Evolutionary conservation across 345 rosid genomes (phyloP), one percentile per base, ranked within the genome.

Genomic region (Streptanthus diversifolius): DNA sequence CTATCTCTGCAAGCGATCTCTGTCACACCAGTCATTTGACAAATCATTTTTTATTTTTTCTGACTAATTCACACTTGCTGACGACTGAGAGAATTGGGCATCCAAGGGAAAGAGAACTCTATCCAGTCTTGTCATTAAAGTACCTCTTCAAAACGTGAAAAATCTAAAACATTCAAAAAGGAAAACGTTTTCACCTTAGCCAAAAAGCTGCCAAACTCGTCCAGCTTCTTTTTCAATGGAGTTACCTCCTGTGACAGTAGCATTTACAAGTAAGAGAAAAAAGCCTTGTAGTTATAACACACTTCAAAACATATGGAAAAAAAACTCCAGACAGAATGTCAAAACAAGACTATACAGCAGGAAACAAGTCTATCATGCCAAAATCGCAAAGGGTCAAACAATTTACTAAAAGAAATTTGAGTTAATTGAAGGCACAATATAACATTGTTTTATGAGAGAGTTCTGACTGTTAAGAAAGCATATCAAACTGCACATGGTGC

Each of bases 141-240:
- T 36, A 4, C 51, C 61, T 58, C 40, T 57, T 37, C 3, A 9
- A 39, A 56, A 17, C 13, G 15, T 32, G 17, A 19, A 63, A 21
- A 53, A 21, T 51, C 5, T 3, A 13, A 45, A 22, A 60, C 8
- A n/a, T 48, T n/a, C n/a, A 12, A 35, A 72, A 74, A 75, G 35
- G 27, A 39, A 71, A 33, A 12, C 14, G 4, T 37, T 63, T 55
- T 84, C 73, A 93, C 99, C 98, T 95, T 95, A 18, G 99, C 99
- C 84, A 95, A 85, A 76, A 95, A 91, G 77, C 93, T 85, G 61
- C 98, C 98, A 84, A 95, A 95, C 82, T 95, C 99, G 80, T 95
- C 99, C 84, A 95, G 82, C 78, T 95, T 91, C 89, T 84, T 95
- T 83, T 95, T 95, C 85, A 95, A 77, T 63, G 99, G 98, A 40